Base-by-base conservation (phyloP, 495 filamentous ascomycete genomes). In the Talaromyces nanjingensis region DNA sequence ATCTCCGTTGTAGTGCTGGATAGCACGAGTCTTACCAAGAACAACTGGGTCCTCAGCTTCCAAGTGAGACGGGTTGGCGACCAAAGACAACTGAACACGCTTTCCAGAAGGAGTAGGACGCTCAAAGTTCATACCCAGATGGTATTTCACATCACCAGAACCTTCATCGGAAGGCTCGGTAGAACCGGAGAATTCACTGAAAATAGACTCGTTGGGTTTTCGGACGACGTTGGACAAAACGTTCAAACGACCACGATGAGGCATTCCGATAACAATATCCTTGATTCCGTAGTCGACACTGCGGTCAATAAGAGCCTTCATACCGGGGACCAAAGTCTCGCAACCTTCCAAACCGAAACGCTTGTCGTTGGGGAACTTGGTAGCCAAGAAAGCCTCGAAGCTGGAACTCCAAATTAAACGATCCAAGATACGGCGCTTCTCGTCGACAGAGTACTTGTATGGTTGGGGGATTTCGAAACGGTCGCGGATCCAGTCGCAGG, bases 41-140 rank as follows among this genome's bases (percentile, higher is more conserved):
- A 98, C 94, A 64, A 98, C 96, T 22, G 94, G 94, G 72, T 98
- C 94, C 76, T 98, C 94, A 60, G 94, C 94, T 81, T 98, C 94
- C 71, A 98, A 80, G 86, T 98, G 94, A 49, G 94, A 98, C 59
- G 94, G 94, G 77, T 98, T 98, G 75, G 94, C 94, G 61, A 98
- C 94, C 56, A 98, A 86, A 63, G 94, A 98, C 34, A 98, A 86
- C 81, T 98, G 94, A 18, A 98, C 94, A 62, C 94, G 94, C 83
- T 97, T 98, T 70, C 94, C 94, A 27, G 96, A 98, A 62, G 94
- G 94, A 22, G 94, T 98, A 34, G 94, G 94, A 59, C 94, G 91
- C 79, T 98, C 96, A 71, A 98, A 98, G 81, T 98, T 98, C 94
- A 98, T 98, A 69, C 94, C 94, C 70, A 98, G 79, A 80, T 98